phyloP scores from a whole-genome alignment of 176 grass and related monocot species.

The barley (Hordeum vulgare) region MorexV3_pseudomolecules_assembly NC_058518.1:24152837-24153336 shows the following conservation, averaged over 20 bases:
- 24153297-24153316: neutral
- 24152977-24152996: slow-evolving; percentile 42
- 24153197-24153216: neutral
- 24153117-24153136: slow-evolving; percentile 38
- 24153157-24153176: neutral
- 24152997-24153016: slow-evolving; percentile 73
- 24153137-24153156: slow-evolving; percentile 41
- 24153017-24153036: slow-evolving; percentile 32
- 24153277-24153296: neutral
- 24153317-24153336: neutral
- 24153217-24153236: slow-evolving; percentile 17
- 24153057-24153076: slow-evolving; percentile 49
- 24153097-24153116: slow-evolving; percentile 57
- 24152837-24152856: neutral
- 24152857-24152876: neutral
- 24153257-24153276: neutral
- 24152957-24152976: slow-evolving; percentile 42
- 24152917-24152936: slow-evolving; percentile 48
- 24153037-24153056: slow-evolving; percentile 66
- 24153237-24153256: neutral
- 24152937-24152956: slow-evolving; percentile 68
- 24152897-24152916: slow-evolving; percentile 54
- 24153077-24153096: slow-evolving; percentile 76
- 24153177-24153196: neutral
- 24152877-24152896: neutral